Base-by-base conservation (phyloP, 176 grass and related monocot genomes). In the Bolboschoenus planiculmis region DNA sequence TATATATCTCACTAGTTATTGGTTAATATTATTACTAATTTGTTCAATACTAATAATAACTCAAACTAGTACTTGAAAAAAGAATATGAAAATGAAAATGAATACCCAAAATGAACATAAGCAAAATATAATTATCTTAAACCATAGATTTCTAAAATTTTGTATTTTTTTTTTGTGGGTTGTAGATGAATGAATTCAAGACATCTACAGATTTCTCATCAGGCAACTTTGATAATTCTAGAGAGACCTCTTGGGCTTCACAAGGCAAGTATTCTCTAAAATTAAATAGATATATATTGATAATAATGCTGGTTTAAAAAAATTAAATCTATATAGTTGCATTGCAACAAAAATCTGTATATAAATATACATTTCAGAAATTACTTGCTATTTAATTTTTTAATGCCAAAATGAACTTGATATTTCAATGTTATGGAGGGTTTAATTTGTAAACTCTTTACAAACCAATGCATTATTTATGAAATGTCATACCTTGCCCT, bases 161-260 rank as follows among this genome's bases (percentile, higher is more conserved):
- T 50, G 23, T 21, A 10, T 4, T 21, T 11, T 50, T 27, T 24
- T 33, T 77, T 56, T 23, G 66, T 67, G 67, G 54, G 72, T 79
- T 85, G 78, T 30, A 99, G 96, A 95, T 95, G 92, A 87, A 85
- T 46, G 92, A 90, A 35, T 93, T 93, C 86, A 95, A 88, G 84
- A 63, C 79, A 10, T 26, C 78, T 66, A 71, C 91, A 36, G 96
- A 99, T 66, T 85, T 80, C 14, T 74, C 88, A 71, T 26, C 90
- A 53, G 84, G 88, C 48, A 87, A 85, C 62, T 67, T 84, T 57
- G 90, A 60, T 7, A 86, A 92, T 63, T 94, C 92, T 64, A 89
- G 90, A 81, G 83, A 89, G 15, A 63, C 54, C 64, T 92, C 88
- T 33, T 97, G 87, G 88, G 83, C 90, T 59, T 96, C 90, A 30